phyloP scores from a whole-genome alignment of 2,329 filamentous ascomycete species.

The Talaromyces sp. region DNA sequence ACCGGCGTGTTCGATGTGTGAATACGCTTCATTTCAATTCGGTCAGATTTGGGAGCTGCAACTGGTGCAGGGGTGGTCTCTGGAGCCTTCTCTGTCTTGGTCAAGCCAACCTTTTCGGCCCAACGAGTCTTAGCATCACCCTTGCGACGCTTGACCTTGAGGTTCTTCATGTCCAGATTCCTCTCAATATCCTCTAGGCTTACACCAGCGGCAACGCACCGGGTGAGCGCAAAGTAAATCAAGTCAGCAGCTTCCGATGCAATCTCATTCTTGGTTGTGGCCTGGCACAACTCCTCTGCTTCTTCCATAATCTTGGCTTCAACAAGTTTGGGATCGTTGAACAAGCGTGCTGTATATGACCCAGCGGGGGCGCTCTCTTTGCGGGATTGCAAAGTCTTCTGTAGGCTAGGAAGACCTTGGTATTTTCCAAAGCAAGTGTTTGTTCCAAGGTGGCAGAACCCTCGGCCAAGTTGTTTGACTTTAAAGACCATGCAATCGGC shows the following conservation, averaged over 20 bases:
- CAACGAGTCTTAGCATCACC: constrained; percentile 94
- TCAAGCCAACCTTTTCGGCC: constrained; percentile 76
- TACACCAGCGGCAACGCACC: constrained; percentile 81
- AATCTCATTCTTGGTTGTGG: constrained; percentile 75
- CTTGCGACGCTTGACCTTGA: constrained; percentile 90
- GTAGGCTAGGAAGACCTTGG: constrained; percentile 75
- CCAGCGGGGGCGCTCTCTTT: constrained; percentile 80
- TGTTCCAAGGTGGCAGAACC: constrained; percentile 92
- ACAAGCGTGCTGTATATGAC: constrained; percentile 90
- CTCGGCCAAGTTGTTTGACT: constrained; percentile 81
- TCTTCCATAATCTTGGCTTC: constrained; percentile 98
- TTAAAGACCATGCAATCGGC: constrained; percentile 87
- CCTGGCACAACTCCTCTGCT: constrained; percentile 89
- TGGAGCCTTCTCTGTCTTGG: constrained; percentile 22
- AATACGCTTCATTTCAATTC: constrained; percentile 81
- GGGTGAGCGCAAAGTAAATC: constrained; percentile 92
- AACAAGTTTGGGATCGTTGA: constrained; percentile 85
- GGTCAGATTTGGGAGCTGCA: constrained; percentile 54
- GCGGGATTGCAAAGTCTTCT: constrained; percentile 80
- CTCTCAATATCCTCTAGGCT: constrained; percentile 84
- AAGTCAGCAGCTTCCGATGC: constrained; percentile 94
- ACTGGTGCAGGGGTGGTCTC: constrained; percentile 34
- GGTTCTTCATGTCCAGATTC: constrained; percentile 88
- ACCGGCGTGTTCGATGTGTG: constrained; percentile 64
- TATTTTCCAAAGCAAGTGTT: constrained; percentile 89